Base-by-base conservation (phyloP, 2,329 filamentous ascomycete genomes). In the Dryadomyces quercivorus region DNA sequence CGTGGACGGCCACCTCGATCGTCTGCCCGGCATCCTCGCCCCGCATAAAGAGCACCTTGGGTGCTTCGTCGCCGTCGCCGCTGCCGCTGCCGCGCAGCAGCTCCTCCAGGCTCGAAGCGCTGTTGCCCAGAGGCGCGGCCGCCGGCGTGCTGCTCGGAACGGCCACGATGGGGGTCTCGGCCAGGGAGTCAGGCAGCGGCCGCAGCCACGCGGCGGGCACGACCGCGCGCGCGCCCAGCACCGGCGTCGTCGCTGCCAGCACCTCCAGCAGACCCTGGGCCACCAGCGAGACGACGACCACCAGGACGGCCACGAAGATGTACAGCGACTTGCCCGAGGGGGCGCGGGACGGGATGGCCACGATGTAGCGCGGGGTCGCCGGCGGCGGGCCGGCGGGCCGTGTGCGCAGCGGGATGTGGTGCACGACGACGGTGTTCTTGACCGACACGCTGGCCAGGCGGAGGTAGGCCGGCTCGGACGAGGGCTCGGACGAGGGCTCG, bases 381-480 rank as follows among this genome's bases (percentile, higher is more conserved):
- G 52, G 65, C 66, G 55, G 63, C 22, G 34, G 7, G 2, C 43
- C 5, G 8, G 44, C 70, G 62, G 55, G 52, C 54, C 57, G 38
- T 57, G 70, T 72, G 59, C 70, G 73, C 50, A 95, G 76, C 0
- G 88, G 83, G 58, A 95, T 82, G 43, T 81, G 85, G 67, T 95
- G 88, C 26, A 95, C 83, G 34, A 86, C 81, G 44, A 90, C 81
- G 0, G 83, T 87, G 65, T 90, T 91, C 57, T 82, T 85, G 61
- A 94, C 82, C 50, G 86, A 89, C 44, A 88, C 85, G 49, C 86
- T 91, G 34, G 88, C 90, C 3, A 95, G 78, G 62, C 87, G 88
- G 61, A 94, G 72, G 63, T 81, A 81, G 77, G 16, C 79, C 74
- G 42, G n/a, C n/a, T n/a, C n/a, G n/a, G n/a, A n/a, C n/a, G n/a